A percentile compares a stretch with the other conserved stretches of the same genome.
Conservation (phyloP, 2,329 filamentous ascomycete species). For the Colletotrichum sp. region DNA sequence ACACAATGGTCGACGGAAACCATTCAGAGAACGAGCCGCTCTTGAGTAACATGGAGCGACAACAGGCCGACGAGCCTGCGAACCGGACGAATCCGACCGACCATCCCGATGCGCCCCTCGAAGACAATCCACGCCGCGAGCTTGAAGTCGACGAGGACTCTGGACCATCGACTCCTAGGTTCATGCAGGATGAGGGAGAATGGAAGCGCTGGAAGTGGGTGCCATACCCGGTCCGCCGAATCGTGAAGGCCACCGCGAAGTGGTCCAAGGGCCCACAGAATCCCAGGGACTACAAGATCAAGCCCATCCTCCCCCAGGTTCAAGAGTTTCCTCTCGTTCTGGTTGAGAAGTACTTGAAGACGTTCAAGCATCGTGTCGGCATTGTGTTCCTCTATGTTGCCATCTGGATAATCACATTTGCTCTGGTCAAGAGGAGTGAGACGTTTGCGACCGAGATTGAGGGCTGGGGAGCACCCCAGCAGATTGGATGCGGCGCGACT, state of each 20-base stretch:
- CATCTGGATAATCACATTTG: conserved; percentile 74
- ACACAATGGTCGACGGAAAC: conserved; percentile 34
- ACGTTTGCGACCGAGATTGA: conserved; percentile 65
- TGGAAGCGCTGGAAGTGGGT: conserved; percentile 64
- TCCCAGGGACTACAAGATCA: conserved; percentile 56
- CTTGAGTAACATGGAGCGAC: conserved; percentile 39
- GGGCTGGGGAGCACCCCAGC: conserved; percentile 69
- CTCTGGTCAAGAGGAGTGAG: conserved; percentile 70
- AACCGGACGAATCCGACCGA: conserved; percentile 25
- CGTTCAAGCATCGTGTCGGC: conserved; percentile 60
- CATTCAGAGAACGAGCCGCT: conserved; percentile 43
- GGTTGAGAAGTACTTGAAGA: conserved; percentile 67
- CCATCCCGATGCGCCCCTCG: conserved; percentile 49
- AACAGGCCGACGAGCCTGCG: conserved; percentile 28
- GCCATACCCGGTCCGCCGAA: conserved; percentile 58
- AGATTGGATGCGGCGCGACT: conserved; percentile 69
- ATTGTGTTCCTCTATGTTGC: conserved; percentile 66
- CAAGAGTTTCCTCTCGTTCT: conserved; percentile 72
- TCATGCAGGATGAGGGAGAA: conserved; percentile 59
- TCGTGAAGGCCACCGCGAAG: conserved; percentile 42
- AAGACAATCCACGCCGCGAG: conserved; percentile 42
- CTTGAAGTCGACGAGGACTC: conserved; percentile 49
- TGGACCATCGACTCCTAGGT: conserved; percentile 59
- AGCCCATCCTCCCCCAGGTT: conserved; percentile 66
- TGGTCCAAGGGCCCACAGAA: conserved; percentile 65